Evolutionary conservation across 768 basidiomycete genomes (phyloP), one percentile per base, ranked within the genome.

Genomic region (Leccinum disarticulatum): DNA sequence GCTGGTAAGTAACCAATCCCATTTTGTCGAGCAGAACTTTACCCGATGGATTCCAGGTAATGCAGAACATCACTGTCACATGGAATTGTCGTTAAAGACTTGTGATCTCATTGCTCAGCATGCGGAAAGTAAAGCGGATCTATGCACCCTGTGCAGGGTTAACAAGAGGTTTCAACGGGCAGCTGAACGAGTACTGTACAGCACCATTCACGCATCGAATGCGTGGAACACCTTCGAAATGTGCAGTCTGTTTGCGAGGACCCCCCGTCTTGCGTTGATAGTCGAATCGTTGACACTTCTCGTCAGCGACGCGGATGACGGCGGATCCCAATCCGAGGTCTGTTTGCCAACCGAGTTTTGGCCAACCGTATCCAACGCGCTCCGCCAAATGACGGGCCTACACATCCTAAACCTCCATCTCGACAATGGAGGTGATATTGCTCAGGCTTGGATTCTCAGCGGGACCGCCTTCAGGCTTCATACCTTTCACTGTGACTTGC

Each of bases 401-500:
- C 81, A 77, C 5, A 80, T 79, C 67, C 76, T 89, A 61, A 82
- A 79, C 61, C 74, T 88, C 52, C 77, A 81, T 61, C 48, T 78
- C 19, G 66, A 73, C 30, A 63, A 57, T 36, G 67, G 63, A 13
- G 54, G 61, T 17, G 68, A 76, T 17, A 35, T 61, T 27, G 67
- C 70, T 22, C 66, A 69, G 13, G 72, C 78, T 1, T 79, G 78
- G 78, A 72, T 79, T 48, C 70, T 79, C 9, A 54, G 71, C 4
- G 72, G 69, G 2, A 80, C 78, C 59, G 69, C 73, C 1, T 88
- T 88, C 64, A 81, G 74, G 33, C 82, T 89, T n/a, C 79, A 74
- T 35, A 77, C 76, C 17, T 86, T 89, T 60, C 83, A 84, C 62
- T 87, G 85, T 66, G 87, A 88, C 67, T 77, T 89, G 47, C 78